Evolutionary conservation across 2,329 filamentous ascomycete genomes (phyloP).

Genomic region (Paracorniculantispora psalliotae): DNA sequence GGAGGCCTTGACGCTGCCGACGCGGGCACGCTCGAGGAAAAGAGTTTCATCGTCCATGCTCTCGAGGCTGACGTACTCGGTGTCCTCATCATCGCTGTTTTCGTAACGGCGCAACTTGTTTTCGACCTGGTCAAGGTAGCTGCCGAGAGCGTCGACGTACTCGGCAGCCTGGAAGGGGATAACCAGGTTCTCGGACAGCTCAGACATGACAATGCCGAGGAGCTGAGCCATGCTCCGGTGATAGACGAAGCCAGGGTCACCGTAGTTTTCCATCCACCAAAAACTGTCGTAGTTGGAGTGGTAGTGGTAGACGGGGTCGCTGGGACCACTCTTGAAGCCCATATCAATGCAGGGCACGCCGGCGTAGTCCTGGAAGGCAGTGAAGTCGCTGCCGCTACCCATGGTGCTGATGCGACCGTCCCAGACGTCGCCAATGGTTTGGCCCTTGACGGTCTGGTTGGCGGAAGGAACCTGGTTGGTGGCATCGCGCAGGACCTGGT

Average conservation of each 20-base stretch:
- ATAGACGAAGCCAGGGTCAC: conserved; percentile 64
- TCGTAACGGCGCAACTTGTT: conserved; percentile 33
- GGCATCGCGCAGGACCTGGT: conserved; percentile 65
- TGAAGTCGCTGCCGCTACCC: conserved; percentile 70
- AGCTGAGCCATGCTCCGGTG: conserved; percentile 64
- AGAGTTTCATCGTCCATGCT: conserved; percentile 24
- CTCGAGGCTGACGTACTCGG: conserved; percentile 6
- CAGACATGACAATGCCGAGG: conserved; percentile 55
- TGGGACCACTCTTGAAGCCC: conserved; percentile 43
- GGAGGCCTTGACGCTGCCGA: not conserved
- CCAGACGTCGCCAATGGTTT: conserved; percentile 70
- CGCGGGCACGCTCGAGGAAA: conserved; percentile 25
- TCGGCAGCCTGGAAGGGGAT: conserved; percentile 60
- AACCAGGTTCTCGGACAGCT: conserved; percentile 56
- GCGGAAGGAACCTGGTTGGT: conserved; percentile 61
- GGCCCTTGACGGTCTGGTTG: conserved; percentile 67
- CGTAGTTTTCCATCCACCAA: conserved; percentile 79
- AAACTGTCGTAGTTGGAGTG: conserved; percentile 91
- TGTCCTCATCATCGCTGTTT: conserved; percentile 17
- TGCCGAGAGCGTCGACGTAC: conserved; percentile 54
- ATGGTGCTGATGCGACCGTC: conserved; percentile 57
- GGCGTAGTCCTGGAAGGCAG: conserved; percentile 68
- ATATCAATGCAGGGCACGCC: conserved; percentile 63
- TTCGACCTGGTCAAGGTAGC: conserved; percentile 49
- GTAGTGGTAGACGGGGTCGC: conserved; percentile 67